Evolutionary conservation across 352 stramenopile species (phyloP), one percentile per base, ranked within the genome.

Genomic region (Phytophthora megakarya): DNA sequence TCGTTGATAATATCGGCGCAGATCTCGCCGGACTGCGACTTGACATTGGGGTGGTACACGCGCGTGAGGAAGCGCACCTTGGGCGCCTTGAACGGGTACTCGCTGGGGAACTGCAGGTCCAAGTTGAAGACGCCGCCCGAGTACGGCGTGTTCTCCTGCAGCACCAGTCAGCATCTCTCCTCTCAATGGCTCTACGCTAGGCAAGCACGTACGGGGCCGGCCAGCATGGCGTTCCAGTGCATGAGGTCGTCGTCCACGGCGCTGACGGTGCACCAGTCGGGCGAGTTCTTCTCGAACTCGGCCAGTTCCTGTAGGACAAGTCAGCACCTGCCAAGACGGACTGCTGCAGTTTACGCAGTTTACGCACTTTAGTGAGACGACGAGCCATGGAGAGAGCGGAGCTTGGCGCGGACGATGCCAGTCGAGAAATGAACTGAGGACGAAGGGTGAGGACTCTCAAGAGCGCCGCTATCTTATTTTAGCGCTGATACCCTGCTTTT

Each of bases 11-110:
- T 83, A 59, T 98, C 90, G 51, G 93, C 93, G 63, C 97, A 99
- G 62, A 99, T 98, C 78, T 98, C 96, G 47, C 97, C 97, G 12
- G 84, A 97, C 62, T 98, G 90, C 3, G 88, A 92, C 73, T 98
- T 98, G 47, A 99, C 89, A 57, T 98, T 98, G 23, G 96, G 96
- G 84, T 99, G 97, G 75, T 99, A 99, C 22, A 98, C 90, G 40
- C 96, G 90, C 16, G 95, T 98, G 37, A 98, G 68, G 62, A 99
- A 98, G 47, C 90, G 93, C 43, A 95, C 87, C 70, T 92, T 95
- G 45, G 92, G 91, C 3, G 92, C 86, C 69, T 98, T 98, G 78
- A 98, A 98, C 22, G 97, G 97, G 70, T 99, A 99, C 65, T 99
- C 93, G 12, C 86, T 85, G 0, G 97, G 96, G 70, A 99, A 99